Evolutionary conservation across 495 filamentous ascomycete genomes (phyloP).

Genomic region (Penicillium maclennaniae): DNA sequence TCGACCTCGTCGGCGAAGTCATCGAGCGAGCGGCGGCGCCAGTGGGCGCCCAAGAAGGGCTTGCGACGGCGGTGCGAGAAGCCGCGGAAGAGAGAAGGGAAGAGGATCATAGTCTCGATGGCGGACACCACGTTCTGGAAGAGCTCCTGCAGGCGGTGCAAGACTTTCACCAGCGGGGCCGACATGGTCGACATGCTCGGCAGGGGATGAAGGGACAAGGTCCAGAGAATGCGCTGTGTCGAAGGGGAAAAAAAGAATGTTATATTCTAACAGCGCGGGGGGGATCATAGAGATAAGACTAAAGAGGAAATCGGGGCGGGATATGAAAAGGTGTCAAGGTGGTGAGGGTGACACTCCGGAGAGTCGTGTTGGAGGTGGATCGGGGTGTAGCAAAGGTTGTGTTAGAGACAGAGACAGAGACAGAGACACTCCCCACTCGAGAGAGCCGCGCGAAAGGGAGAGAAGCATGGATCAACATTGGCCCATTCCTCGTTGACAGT

Average conservation of each 20-base stretch:
- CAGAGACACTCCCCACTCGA: conserved; percentile 9
- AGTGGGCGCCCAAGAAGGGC: conserved; percentile 35
- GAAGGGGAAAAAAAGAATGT: not conserved
- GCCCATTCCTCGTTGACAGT: conserved; percentile 32
- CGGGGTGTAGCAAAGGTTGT: conserved; percentile 23
- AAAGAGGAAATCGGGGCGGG: conserved; percentile 13
- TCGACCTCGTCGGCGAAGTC: conserved; percentile 50
- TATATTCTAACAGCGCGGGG: conserved; percentile 1
- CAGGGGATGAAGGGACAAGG: not conserved
- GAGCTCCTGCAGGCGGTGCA: conserved; percentile 50
- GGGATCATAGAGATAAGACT: conserved; percentile 13
- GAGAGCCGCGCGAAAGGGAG: not conserved
- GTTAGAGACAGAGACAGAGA: conserved; percentile 2
- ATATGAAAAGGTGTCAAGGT: conserved; percentile 1
- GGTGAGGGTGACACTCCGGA: conserved; percentile 26
- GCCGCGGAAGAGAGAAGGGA: conserved; percentile 47
- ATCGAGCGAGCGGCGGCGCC: conserved; percentile 46
- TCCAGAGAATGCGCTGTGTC: not conserved
- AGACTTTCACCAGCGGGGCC: conserved; percentile 40
- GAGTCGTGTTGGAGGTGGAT: conserved; percentile 27
- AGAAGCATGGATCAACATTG: conserved; percentile 40
- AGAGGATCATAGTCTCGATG: conserved; percentile 49
- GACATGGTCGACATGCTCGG: conserved; percentile 42
- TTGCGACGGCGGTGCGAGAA: conserved; percentile 33
- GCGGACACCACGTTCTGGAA: conserved; percentile 51